A percentile compares a stretch with the other conserved stretches of the same genome.
phyloP scores from a whole-genome alignment of 768 basidiomycete genomes.

The Tylopilus subfusipes region DNA sequence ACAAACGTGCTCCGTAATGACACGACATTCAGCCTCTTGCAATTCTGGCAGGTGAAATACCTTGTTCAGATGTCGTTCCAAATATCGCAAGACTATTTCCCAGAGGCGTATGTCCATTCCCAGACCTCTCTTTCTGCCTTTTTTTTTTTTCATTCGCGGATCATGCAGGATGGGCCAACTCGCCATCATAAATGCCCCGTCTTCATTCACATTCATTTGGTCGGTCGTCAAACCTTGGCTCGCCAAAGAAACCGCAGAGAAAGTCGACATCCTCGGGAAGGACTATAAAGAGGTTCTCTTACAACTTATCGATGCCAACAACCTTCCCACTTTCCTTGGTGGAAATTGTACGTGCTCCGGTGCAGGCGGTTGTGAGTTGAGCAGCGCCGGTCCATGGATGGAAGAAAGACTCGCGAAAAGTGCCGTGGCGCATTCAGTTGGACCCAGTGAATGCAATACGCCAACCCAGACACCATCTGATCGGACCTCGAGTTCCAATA shows the following conservation, averaged over 20 bases:
- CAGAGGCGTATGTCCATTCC: constrained; percentile 57
- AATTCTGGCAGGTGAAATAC: constrained; percentile 76
- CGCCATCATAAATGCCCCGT: constrained; percentile 67
- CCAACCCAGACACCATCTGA: constrained; percentile 1
- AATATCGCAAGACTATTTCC: constrained; percentile 75
- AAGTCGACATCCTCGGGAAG: constrained; percentile 61
- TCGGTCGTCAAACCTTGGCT: constrained; percentile 66
- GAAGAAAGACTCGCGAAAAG: constrained; percentile 42
- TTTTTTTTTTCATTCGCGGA: not conserved
- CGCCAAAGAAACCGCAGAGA: constrained; percentile 65
- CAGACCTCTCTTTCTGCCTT: not conserved
- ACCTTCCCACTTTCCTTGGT: constrained; percentile 57
- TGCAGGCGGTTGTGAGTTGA: constrained; percentile 55
- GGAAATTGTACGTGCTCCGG: constrained; percentile 61
- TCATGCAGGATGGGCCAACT: constrained; percentile 64
- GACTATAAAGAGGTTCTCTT: constrained; percentile 57
- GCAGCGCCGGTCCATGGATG: constrained; percentile 70
- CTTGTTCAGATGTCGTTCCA: constrained; percentile 63
- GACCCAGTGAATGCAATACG: not conserved
- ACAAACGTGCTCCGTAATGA: not conserved
- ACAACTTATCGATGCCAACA: constrained; percentile 58
- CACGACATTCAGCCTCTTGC: constrained; percentile 43
- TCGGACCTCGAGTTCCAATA: constrained; percentile 1
- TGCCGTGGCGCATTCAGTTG: constrained; percentile 1
- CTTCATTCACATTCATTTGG: constrained; percentile 74